Evolutionary conservation across 2,329 filamentous ascomycete species (phyloP).

Genomic region (Penicillium sp.): DNA sequence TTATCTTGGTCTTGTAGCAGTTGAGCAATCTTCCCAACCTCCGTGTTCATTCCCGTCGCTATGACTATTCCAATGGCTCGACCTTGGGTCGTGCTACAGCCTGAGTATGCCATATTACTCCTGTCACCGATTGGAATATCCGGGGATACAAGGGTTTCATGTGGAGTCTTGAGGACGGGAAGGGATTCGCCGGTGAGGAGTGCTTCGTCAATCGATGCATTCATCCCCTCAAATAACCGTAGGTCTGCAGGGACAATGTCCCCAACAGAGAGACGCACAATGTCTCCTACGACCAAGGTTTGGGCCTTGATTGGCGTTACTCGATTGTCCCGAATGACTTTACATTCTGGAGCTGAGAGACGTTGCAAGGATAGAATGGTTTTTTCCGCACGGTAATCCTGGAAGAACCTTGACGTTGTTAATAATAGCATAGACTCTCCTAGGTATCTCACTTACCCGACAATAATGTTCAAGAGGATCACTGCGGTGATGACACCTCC

Average conservation of each 20-base stretch:
- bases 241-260: constrained; percentile 62
- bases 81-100: constrained; percentile 60
- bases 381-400: constrained; percentile 61
- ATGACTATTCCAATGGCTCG: constrained; percentile 60
- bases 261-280: constrained; percentile 54
- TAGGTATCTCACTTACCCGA: constrained; percentile 41
- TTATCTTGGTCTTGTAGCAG: constrained; percentile 54
- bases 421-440: neutral
- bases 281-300: constrained; percentile 61
- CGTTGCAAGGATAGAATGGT: constrained; percentile 59
- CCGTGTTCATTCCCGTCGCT: constrained; percentile 61
- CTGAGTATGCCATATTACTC: constrained; percentile 62
- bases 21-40: constrained; percentile 61
- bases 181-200: constrained; percentile 63
- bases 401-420: constrained; percentile 46
- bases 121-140: constrained; percentile 54
- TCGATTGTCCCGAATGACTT: constrained; percentile 57
- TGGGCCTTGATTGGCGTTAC: constrained; percentile 53
- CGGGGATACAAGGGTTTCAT: constrained; percentile 25
- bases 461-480: constrained; percentile 58
- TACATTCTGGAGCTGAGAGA: constrained; percentile 57
- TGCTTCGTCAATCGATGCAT: constrained; percentile 71
- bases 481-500: constrained; percentile 60
- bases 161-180: constrained; percentile 56
- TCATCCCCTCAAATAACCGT: constrained; percentile 60